Evolutionary conservation across 495 filamentous ascomycete genomes (phyloP).

Genomic region (Neurospora sp.): DNA sequence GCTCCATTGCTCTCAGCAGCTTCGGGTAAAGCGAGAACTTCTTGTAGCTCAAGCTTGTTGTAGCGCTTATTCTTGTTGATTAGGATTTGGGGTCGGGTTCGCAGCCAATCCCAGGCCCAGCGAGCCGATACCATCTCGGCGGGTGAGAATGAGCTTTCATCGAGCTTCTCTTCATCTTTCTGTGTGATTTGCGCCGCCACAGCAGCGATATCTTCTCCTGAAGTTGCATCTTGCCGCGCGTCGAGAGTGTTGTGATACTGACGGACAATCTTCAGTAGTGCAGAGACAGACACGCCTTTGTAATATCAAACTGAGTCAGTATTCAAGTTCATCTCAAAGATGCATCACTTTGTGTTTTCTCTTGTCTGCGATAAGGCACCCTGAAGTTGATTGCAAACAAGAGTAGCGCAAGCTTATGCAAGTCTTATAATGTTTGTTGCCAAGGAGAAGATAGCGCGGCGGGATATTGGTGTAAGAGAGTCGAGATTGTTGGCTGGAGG

Average conservation of each 20-base stretch:
- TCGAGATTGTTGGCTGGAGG: not conserved
- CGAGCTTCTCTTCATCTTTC: slow-evolving; percentile 9
- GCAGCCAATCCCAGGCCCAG: slow-evolving; percentile 38
- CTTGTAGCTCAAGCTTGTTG: slow-evolving; percentile 30
- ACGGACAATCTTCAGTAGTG: slow-evolving; percentile 21
- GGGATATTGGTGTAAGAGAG: not conserved
- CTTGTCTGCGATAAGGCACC: not conserved
- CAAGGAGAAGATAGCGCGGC: not conserved
- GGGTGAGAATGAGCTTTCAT: slow-evolving; percentile 11
- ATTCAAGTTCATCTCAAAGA: not conserved
- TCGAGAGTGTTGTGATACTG: slow-evolving; percentile 15
- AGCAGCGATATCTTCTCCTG: slow-evolving; percentile 1
- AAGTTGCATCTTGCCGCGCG: slow-evolving; percentile 2
- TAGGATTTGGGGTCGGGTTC: slow-evolving; percentile 30
- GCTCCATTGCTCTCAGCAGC: slow-evolving; percentile 4
- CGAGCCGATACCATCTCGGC: slow-evolving; percentile 25
- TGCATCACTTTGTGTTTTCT: not conserved
- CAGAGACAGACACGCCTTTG: slow-evolving; percentile 17
- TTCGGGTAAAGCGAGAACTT: slow-evolving; percentile 34
- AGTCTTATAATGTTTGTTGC: not conserved
- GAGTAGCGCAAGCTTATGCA: not conserved
- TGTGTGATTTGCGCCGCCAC: not conserved
- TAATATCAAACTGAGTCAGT: slow-evolving; percentile 5
- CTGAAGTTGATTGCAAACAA: not conserved
- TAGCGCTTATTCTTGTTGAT: slow-evolving; percentile 30